Percentiles rank a stretch among this genome's conserved stretches.
phyloP scores from a whole-genome alignment of 2,329 filamentous ascomycete species.

The Onygenales sp. region DNA sequence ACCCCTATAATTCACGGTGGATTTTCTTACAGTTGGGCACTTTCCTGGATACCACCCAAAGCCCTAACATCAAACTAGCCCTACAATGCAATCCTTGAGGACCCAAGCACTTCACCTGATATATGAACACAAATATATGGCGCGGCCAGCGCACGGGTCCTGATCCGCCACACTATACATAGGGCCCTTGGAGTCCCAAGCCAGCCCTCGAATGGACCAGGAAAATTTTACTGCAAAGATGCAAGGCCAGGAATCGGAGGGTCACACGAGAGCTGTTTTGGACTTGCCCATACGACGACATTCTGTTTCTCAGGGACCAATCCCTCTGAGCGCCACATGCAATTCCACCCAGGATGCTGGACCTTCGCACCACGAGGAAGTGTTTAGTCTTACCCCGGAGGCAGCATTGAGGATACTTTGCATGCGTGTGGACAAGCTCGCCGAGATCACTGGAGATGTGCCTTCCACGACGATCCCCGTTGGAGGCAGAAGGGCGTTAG shows the following conservation, averaged over 20 bases:
- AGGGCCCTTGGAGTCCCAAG: not conserved
- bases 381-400: not conserved
- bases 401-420: constrained; percentile 69
- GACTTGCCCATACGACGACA: not conserved
- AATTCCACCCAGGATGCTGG: not conserved
- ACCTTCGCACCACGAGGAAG: not conserved
- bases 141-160: no score
- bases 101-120: no score
- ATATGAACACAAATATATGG: no score
- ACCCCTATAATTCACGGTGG: no score
- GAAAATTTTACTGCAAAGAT: not conserved
- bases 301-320: not conserved
- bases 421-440: constrained; percentile 50
- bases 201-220: not conserved
- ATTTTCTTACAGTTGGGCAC: no score
- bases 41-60: no score
- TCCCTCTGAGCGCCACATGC: no score
- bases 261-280: not conserved
- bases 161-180: not conserved
- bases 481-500: not conserved
- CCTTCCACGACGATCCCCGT: constrained; percentile 42
- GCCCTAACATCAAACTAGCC: no score
- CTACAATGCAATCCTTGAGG: no score
- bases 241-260: not conserved
- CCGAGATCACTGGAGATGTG: constrained; percentile 49